Base-by-base conservation (phyloP, 768 basidiomycete species). In the Neoboletus brunneissimus region DNA sequence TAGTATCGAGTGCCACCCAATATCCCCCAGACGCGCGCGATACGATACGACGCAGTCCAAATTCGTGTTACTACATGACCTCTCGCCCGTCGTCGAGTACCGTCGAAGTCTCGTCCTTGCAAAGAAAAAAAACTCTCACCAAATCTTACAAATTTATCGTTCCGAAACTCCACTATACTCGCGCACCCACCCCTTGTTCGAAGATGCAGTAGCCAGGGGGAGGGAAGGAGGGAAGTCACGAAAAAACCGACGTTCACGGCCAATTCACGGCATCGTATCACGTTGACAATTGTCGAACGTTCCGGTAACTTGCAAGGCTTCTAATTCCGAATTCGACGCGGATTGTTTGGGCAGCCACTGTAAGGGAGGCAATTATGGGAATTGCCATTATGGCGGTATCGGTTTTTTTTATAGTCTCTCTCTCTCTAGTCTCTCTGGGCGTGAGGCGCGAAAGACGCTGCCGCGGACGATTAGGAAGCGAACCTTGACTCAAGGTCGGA, bases 281-380 rank as follows among this genome's bases (percentile, higher is more conserved):
- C 25, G 5, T 25, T 23, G 23, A 18, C 35, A 18, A 37, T 25
- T n/a, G 31, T 34, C 34, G 16, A 45, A 20, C 46, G 41, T 32
- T 20, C 47, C 55, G 53, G 59, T 48, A 45, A 65, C 59, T 58
- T 45, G 61, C 54, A 18, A 11, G 9, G 48, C 44, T 55, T 57
- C 54, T 41, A 45, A 47, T 43, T 35, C 44, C 31, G 25, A 25
- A n/a, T n/a, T n/a, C 25, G 25, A 52, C 37, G 12, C 8, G n/a
- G 29, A 31, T 20, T 5, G 34, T 35, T 35, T 35, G 34, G 58
- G 59, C 59, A 59, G 53, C n/a, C 25, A 56, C 23, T 48, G 52
- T 11, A 44, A 59, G 61, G 32, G 7, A 38, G 34, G 54, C 51
- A 4, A 29, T 69, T 71, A 58, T 64, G 67, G 66, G 27, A 64